Evolutionary conservation across 2,329 filamentous ascomycete genomes (phyloP), one percentile per base, ranked within the genome.

Genomic region (Ophiocordyceps camponoti-leonardi): DNA sequence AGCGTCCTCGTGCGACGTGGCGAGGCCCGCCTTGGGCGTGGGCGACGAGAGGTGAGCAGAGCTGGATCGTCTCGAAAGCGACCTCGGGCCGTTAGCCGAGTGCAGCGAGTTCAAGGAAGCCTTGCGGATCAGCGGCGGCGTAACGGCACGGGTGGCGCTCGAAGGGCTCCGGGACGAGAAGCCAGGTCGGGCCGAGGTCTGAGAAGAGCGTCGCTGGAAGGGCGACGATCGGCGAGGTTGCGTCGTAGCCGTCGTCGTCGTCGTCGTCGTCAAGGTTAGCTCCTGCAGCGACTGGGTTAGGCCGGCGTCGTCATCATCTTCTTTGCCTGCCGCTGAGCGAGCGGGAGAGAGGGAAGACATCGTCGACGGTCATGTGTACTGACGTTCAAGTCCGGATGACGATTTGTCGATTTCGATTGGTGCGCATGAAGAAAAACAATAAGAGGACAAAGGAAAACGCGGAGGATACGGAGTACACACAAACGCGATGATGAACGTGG

Each of bases 91-190:
- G 50, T 61, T 69, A 22, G 61, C 61, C 1, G 72, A 75, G 51
- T 67, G 70, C 37, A 79, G 58, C 30, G 75, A 78, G 56, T 70
- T 77, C 51, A 68, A 68, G 3, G 75, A 79, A 1, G 73, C 66
- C 53, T 77, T 78, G 26, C 72, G 67, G 37, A 73, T 58, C 6
- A 79, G 60, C 0, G 66, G 63, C 1, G 73, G 73, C 2, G 72
- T 73, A 19, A 59, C 61, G 5, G 69, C 66, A 46, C 66, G 62
- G 11, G 71, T 68, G 11, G 67, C 66, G 47, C 54, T 57, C 49
- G 56, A 71, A 45, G 53, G 70, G 63, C 57, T 71, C 56, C 56
- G 67, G 53, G 59, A 67, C 49, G 51, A 64, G 49, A 53, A 57
- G 51, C 55, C 52, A 20, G 54, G 63, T 46, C 53, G 62, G 47